Evolutionary conservation across 1,284 basidiomycete genomes (phyloP).

Genomic region (Amylostereum chailletii): DNA sequence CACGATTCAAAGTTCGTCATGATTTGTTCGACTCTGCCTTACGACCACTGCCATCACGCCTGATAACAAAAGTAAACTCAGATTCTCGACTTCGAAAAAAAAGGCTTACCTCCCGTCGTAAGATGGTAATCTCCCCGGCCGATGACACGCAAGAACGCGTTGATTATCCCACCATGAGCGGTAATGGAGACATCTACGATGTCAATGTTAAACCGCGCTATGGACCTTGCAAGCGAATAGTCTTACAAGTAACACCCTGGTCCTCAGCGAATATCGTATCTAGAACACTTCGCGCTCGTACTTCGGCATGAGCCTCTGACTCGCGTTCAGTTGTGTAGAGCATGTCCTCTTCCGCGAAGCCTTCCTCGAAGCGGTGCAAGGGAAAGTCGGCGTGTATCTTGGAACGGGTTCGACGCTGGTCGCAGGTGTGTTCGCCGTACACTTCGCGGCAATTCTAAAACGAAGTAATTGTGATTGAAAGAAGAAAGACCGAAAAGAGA

Average conservation of each 20-base stretch:
- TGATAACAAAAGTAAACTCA: no score
- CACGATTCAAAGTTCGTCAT: no score
- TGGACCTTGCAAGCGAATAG: no score
- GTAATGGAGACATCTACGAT: conserved; percentile 53
- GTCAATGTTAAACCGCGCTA: not conserved
- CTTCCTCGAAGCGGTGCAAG: conserved; percentile 51
- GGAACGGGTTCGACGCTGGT: conserved; percentile 49
- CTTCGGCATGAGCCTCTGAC: conserved; percentile 42
- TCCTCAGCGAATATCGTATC: conserved; percentile 53
- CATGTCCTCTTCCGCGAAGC: conserved; percentile 65
- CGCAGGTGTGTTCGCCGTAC: conserved; percentile 68
- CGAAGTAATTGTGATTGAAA: not conserved
- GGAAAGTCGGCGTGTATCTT: conserved; percentile 54
- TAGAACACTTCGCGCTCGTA: conserved; percentile 46
- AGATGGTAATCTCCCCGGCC: conserved; percentile 35
- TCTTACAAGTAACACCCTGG: conserved; percentile 38
- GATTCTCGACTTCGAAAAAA: not conserved
- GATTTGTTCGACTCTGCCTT: no score
- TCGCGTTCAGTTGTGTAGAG: conserved; percentile 67
- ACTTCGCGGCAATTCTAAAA: conserved; percentile 56
- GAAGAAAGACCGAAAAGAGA: not conserved
- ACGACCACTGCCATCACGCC: no score
- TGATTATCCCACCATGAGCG: conserved; percentile 53
- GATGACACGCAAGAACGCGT: conserved; percentile 38
- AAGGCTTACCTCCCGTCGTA: conserved; percentile 49